Base-by-base conservation (phyloP, 805 yeast species). In the Barnettozyma botsteinii region DNA sequence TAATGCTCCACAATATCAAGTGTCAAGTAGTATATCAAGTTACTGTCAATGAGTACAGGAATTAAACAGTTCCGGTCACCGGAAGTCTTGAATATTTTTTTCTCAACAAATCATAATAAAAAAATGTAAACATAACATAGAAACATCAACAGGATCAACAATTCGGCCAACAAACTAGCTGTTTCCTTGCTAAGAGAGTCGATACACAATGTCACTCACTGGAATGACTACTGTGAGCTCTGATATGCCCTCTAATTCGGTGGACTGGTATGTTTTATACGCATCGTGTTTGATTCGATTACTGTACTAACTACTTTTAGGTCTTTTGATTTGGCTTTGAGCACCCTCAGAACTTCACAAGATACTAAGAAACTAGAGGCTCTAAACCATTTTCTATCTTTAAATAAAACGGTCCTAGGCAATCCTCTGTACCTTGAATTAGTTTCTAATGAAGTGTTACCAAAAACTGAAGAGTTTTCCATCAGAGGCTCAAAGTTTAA, bases 401-500 rank as follows among this genome's bases (percentile, higher is more conserved):
- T 35, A n/a, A 50, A 50, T 24, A 34, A 37, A 20, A 29, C 27
- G 1, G 38, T 46, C 5, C 32, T 55, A 14, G 28, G 36, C 5
- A 31, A 47, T 19, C 48, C 56, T 2, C 31, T 37, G 1, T 27
- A 34, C n/a, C 44, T 49, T 21, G 37, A 22, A 9, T 24, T 23
- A 14, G 25, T 9, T 2, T 5, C 25, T 5, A 38, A 35, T 19
- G 44, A 36, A 7, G 37, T 27, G 6, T 14, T 50, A 3, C 54
- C 54, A 1, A 25, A 28, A 10, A 17, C 29, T 12, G 49, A 43
- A 22, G 49, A 66, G 14, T 46, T 73, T 20, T 51, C 63, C 2
- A 46, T 76, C 29, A 64, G 79, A 38, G 69, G 67, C 17, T 53
- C 65, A 7, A 53, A 61, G 10, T 69, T 66, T 48, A 53, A 61